Conservation (phyloP, 2,329 filamentous ascomycete species). For the Aspergillus viridinutans region DNA sequence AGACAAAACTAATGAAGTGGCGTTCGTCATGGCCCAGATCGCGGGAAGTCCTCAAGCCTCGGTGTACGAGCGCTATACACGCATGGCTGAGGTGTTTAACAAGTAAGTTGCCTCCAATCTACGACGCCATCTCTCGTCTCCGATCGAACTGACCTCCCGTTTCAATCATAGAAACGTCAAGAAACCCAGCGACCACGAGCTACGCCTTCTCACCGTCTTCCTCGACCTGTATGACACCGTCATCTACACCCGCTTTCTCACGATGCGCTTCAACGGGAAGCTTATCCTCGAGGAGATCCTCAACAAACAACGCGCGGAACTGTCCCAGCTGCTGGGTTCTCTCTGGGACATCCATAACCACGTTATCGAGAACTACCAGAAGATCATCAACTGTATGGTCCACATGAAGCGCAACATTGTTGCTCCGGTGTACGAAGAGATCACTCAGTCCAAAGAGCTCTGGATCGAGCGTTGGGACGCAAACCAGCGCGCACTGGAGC, state of each 20-base stretch:
- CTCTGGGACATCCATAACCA: constrained; percentile 18
- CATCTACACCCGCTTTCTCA: constrained; percentile 21
- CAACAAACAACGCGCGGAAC: constrained; percentile 5
- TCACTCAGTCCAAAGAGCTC: constrained; percentile 7
- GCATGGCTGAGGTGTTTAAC: constrained; percentile 8
- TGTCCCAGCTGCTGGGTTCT: constrained; percentile 12
- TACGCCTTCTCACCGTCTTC: constrained; percentile 17
- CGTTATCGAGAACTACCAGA: constrained; percentile 18
- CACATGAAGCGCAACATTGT: constrained; percentile 15
- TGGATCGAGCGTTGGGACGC: constrained; percentile 8
- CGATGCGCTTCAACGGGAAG: constrained; percentile 13
- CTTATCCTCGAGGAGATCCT: constrained; percentile 7
- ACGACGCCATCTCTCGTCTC: not conserved
- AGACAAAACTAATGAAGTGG: constrained; percentile 4
- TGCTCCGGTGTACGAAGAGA: constrained; percentile 4
- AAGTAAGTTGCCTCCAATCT: constrained; percentile 12
- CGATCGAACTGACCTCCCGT: not conserved
- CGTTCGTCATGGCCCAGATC: constrained; percentile 8
- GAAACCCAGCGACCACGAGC: constrained; percentile 18
- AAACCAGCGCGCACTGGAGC: not conserved
- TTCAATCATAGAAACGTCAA: constrained; percentile 14
- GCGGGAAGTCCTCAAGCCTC: not conserved
- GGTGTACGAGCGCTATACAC: not conserved
- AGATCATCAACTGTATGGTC: constrained; percentile 10
- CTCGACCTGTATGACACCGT: constrained; percentile 24